Base-by-base conservation (phyloP, 1,139 yeast species). In the Hyphopichia pseudoburtonii region DNA sequence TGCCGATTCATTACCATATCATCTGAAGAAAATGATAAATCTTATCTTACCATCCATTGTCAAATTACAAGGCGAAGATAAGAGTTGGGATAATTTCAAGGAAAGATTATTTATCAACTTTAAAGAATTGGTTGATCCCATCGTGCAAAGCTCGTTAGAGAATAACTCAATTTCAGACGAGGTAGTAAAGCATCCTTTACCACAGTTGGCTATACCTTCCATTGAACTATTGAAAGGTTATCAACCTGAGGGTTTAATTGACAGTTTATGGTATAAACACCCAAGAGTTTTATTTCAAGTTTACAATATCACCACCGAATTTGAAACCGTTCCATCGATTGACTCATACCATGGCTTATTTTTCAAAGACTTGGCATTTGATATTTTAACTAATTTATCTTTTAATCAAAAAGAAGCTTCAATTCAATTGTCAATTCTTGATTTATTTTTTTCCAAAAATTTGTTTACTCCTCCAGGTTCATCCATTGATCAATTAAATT, bases 321-420 rank as follows among this genome's bases (percentile, higher is more conserved):
- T 84, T 41, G 83, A 80, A 41, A 86, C 97, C 0, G 87, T 86
- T 3, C 96, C 97, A 0, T 65, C 77, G 2, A 70, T 77, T 17
- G 73, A 72, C 4, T 65, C 85, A 0, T 82, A 82, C 51, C 48
- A 55, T 30, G 76, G 76, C 1, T 52, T 87, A 37, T 60, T 92
- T 30, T 72, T 89, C 50, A 78, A 87, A 46, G 98, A 94, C 54
- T 64, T 87, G 19, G 71, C 84, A 21, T 74, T 76, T 36, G 97
- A 90, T 57, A 66, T 86, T 30, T 76, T 90, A 43, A 80, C 84
- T 41, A 80, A 85, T 48, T 68, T 92, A 65, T 95, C 92, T 42
- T 92, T 87, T 65, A 92, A 92, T 62, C 82, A 95, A 54, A 81
- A 79, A 38, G 95, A 88, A 49, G 95, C 89, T 7, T 82, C 96